Base-by-base conservation (phyloP, 2,329 filamentous ascomycete species). In the Cercospora sesami region DNA sequence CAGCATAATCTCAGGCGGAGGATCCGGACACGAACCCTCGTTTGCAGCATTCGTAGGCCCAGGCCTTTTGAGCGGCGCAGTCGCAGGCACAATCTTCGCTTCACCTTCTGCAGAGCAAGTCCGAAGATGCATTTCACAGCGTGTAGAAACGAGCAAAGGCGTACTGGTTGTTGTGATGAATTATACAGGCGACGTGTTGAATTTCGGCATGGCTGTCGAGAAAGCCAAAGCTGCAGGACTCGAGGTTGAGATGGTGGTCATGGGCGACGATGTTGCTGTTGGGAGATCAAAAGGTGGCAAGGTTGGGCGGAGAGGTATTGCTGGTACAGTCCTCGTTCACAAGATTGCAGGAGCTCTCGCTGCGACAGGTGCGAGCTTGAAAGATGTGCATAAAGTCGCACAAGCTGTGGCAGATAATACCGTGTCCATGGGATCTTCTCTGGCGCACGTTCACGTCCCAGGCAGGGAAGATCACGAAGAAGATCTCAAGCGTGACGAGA, bases 131-230 rank as follows among this genome's bases (percentile, higher is more conserved):
- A 90, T 96, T 63, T 86, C 90, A 76, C 86, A 88, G 51, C 85
- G 91, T 21, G 91, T 96, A 3, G 88, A 91, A 69, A 85, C 86
- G 3, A 84, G 86, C 55, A 86, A 87, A 69, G 94, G 94, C 26
- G 91, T 97, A 1, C 79, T 97, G 48, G 91, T 97, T n/a, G 90
- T 94, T 5, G 91, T 96, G 31, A 97, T 96, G 92, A 97, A 97
- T 79, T 80, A 80, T 48, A 80, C 79, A 0, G 83, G 83, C 2
- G 83, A 84, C 69, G 87, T 97, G 64, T 85, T 97, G 73, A 96
- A 97, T 81, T 97, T 97, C 77, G 94, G 93, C 65, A 90, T 97
- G 86, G 94, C 90, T 0, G 92, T 95, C 8, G 94, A 97, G 80
- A 97, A 97, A 82, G 93, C 93, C 16, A 90, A 91, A 67, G 93